phyloP scores from a whole-genome alignment of 1,284 basidiomycete genomes.

The Kwoniella shivajii region DNA sequence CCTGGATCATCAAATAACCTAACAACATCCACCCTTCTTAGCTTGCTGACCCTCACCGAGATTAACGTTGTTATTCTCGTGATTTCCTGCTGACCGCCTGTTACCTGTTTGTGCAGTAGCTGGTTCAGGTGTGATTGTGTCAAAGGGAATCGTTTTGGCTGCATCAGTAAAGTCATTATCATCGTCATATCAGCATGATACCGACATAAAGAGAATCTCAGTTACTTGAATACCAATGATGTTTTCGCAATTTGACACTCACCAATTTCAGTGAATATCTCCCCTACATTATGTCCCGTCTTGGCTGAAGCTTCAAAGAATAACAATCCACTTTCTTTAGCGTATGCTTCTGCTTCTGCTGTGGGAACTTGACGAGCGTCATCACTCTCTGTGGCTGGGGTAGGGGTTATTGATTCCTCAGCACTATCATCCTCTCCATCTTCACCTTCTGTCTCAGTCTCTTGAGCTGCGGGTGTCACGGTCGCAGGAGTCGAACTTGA shows the following conservation, averaged over 20 bases:
- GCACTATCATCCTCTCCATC: slow-evolving; percentile 60
- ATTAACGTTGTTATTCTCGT: slow-evolving; percentile 66
- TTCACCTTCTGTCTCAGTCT: slow-evolving; percentile 59
- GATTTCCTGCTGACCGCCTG: slow-evolving; percentile 56
- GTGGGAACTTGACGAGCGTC: slow-evolving; percentile 81
- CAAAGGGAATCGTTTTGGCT: slow-evolving; percentile 97
- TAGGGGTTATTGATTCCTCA: slow-evolving; percentile 43
- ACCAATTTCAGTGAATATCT: slow-evolving; percentile 99
- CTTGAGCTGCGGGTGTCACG: slow-evolving; percentile 57
- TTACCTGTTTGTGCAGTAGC: slow-evolving; percentile 54
- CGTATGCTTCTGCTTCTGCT: slow-evolving; percentile 96
- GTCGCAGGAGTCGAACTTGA: slow-evolving; percentile 56
- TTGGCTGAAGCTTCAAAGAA: slow-evolving; percentile 99
- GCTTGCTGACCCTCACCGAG: slow-evolving; percentile 63
- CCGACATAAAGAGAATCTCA: slow-evolving; percentile 1
- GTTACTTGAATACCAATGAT: no score
- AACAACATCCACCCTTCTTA: slow-evolving; percentile 54
- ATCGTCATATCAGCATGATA: background rate
- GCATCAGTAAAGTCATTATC: slow-evolving; percentile 2
- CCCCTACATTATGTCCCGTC: slow-evolving; percentile 94
- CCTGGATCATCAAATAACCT: no score
- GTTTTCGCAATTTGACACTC: no score
- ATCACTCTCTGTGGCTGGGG: slow-evolving; percentile 61
- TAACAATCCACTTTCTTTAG: slow-evolving; percentile 84
- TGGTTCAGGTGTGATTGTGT: slow-evolving; percentile 79